Percentiles rank a stretch among this genome's conserved stretches.
These are phyloP conservation scores for Ceratobasidium sp. DNA, from an alignment of 1,284 basidiomycete genomes.

Conservation along the genomic window DNA sequence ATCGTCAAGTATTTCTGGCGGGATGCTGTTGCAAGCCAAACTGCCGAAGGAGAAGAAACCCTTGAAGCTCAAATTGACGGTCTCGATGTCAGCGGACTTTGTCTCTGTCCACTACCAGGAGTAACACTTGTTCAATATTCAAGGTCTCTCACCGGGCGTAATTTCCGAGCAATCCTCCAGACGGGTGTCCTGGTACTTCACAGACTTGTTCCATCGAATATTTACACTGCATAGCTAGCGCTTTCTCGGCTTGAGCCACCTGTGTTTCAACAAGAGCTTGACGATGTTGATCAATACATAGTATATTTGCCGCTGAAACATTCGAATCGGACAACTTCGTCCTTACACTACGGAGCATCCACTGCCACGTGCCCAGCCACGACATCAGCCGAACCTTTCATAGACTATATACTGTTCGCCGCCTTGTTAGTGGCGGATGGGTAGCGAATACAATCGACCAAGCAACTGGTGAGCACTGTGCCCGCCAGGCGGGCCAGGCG, in stretches of 20 bases:
- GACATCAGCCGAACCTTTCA: neutral
- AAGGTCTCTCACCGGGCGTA: constrained; percentile 54
- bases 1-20: constrained; percentile 58
- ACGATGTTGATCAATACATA: constrained; percentile 51
- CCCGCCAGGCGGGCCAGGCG: no score
- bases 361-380: neutral
- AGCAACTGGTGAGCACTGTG: no score
- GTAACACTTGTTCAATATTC: constrained; percentile 54
- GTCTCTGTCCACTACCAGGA: constrained; percentile 50
- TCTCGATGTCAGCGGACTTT: constrained; percentile 52
- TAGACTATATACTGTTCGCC: no score
- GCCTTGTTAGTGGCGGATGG: no score
- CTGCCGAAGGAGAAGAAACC: constrained; percentile 44
- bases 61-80: constrained; percentile 51
- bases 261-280: constrained; percentile 57
- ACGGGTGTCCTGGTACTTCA: constrained; percentile 57
- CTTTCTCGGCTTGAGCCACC: constrained; percentile 54
- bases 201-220: constrained; percentile 50
- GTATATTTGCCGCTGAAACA: neutral
- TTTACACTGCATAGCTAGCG: constrained; percentile 53
- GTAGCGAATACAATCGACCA: no score
- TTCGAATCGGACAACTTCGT: neutral
- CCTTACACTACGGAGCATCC: neutral
- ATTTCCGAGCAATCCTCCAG: constrained; percentile 57
- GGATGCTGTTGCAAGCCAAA: constrained; percentile 52